Percentiles rank a stretch among this genome's conserved stretches.
phyloP scores from a whole-genome alignment of 352 stramenopile genomes.

The Phytophthora podocarpi region DNA sequence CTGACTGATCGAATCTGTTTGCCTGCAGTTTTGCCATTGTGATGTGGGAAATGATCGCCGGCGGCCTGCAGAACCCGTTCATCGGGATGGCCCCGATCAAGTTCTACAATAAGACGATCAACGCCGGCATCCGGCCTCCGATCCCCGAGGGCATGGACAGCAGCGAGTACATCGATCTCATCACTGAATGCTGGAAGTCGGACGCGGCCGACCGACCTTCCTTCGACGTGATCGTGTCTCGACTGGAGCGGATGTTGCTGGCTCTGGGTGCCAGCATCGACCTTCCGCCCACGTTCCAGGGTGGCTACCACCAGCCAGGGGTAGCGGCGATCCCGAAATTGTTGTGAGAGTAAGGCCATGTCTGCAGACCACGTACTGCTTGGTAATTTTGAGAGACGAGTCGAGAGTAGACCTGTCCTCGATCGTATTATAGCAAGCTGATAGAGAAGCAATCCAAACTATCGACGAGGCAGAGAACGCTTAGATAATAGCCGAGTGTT shows the following conservation, averaged over 20 bases:
- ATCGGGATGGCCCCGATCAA: conserved; percentile 91
- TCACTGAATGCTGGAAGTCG: conserved; percentile 87
- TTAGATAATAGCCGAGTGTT: conserved; percentile 36
- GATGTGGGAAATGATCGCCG: conserved; percentile 92
- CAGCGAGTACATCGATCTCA: conserved; percentile 72
- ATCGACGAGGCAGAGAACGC: conserved; percentile 37
- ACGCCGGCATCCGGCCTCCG: conserved; percentile 70
- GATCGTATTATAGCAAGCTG: conserved; percentile 47
- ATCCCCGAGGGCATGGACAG: conserved; percentile 71
- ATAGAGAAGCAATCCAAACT: conserved; percentile 43
- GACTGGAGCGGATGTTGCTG: conserved; percentile 75
- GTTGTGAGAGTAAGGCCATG: conserved; percentile 22
- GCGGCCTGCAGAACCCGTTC: conserved; percentile 79
- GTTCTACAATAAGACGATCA: conserved; percentile 90
- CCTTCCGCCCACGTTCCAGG: conserved; percentile 82
- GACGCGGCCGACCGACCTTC: conserved; percentile 71
- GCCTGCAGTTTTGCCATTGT: conserved; percentile 83
- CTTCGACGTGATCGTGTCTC: conserved; percentile 79
- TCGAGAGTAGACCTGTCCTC: conserved; percentile 35
- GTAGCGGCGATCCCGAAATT: conserved; percentile 31
- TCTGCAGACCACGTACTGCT: conserved; percentile 26
- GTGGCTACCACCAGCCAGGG: conserved; percentile 77
- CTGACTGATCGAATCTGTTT: background rate
- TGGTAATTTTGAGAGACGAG: conserved; percentile 45
- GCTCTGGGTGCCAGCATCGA: conserved; percentile 81